Percentiles rank a stretch among this genome's conserved stretches.
phyloP scores from a whole-genome alignment of 2,329 filamentous ascomycete genomes.

The Aspergillus ruber region DNA sequence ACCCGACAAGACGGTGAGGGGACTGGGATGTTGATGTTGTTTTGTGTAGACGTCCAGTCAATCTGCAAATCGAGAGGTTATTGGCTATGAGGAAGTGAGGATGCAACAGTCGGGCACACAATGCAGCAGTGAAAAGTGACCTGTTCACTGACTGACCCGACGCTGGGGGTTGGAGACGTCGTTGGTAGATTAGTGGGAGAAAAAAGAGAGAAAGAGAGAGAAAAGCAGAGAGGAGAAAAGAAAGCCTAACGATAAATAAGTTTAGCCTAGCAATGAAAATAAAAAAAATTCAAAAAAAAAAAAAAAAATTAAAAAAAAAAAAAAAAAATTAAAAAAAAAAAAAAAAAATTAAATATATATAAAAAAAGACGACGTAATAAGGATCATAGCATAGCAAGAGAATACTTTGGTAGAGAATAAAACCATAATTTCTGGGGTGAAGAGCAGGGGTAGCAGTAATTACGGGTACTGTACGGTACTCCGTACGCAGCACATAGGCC shows the following conservation, averaged over 20 bases:
- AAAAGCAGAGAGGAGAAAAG: background rate
- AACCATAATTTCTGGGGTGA: too few species aligned
- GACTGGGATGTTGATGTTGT: constrained; percentile 1
- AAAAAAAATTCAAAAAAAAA: background rate
- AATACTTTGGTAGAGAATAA: too few species aligned
- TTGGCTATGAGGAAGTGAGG: background rate
- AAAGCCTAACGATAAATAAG: constrained; percentile 1
- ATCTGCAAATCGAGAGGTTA: background rate
- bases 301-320: background rate
- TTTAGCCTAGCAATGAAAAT: background rate
- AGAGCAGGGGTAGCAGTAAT: too few species aligned
- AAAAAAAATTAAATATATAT: background rate
- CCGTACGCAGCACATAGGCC: background rate
- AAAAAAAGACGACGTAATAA: too few species aligned
- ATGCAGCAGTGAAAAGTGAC: background rate
- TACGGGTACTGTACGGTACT: background rate
- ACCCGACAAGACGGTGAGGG: constrained; percentile 17
- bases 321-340: background rate
- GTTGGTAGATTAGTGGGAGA: background rate
- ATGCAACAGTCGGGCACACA: background rate
- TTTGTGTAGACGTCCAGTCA: background rate
- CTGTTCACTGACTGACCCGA: background rate
- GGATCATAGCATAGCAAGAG: too few species aligned
- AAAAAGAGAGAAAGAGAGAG: background rate
- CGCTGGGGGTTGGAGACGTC: too few species aligned